A percentile compares a stretch with the other conserved stretches of the same genome.
Conservation (phyloP, 2,329 filamentous ascomycete genomes). For the Botryotinia globosa region DNA sequence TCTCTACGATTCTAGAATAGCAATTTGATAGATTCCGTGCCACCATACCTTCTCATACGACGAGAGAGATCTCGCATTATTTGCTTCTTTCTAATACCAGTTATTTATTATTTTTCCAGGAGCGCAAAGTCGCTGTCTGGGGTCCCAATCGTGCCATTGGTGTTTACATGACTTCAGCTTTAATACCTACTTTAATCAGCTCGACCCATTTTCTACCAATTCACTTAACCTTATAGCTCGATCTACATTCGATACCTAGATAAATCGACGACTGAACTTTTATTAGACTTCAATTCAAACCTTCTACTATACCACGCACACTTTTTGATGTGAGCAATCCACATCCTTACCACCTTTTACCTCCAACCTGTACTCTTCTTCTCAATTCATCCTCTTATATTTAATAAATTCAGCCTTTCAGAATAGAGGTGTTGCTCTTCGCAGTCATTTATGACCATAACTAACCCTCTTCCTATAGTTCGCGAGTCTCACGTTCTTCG, state of each 20-base stretch:
- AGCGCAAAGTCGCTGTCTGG: neutral
- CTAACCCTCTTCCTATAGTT: conserved; percentile 3
- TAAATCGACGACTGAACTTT: neutral
- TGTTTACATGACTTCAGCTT: neutral
- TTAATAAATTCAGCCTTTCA: neutral
- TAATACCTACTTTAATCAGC: neutral
- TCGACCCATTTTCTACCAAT: conserved; percentile 9
- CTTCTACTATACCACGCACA: neutral
- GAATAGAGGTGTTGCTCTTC: neutral
- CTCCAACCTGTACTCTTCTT: neutral
- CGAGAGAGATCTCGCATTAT: neutral
- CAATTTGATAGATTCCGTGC: neutral
- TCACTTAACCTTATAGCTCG: conserved; percentile 3
- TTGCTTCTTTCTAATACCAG: neutral
- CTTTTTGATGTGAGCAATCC: neutral
- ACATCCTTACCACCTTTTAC: neutral
- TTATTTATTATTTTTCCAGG: neutral
- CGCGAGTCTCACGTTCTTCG: neutral
- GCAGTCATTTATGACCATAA: conserved; percentile 6
- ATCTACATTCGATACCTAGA: neutral
- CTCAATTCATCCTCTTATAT: neutral
- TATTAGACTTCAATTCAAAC: neutral
- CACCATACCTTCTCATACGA: neutral
- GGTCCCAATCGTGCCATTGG: neutral
- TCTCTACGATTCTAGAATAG: neutral